A percentile compares a stretch with the other conserved stretches of the same genome.
These are phyloP conservation scores for Ophiosphaerella korrae DNA, from an alignment of 2,329 filamentous ascomycete species.

Conservation along the genomic window DNA sequence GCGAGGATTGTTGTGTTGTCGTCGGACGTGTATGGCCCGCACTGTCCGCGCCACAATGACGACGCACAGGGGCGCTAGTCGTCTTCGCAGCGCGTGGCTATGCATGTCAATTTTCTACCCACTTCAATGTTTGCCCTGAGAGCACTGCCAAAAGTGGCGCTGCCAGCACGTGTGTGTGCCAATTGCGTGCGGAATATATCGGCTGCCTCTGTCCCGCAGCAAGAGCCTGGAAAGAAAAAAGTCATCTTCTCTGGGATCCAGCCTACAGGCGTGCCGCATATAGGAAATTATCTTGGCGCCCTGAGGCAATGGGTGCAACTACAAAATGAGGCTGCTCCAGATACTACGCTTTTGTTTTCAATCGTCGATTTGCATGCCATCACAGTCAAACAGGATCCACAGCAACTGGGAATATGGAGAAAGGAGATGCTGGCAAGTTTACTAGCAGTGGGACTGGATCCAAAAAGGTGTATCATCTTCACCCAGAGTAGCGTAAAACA, in stretches of 20 bases:
- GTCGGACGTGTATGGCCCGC: constrained; percentile 2
- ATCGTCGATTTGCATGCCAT: constrained; percentile 95
- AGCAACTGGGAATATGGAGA: constrained; percentile 66
- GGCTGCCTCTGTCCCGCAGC: background rate
- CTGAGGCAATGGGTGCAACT: constrained; percentile 83
- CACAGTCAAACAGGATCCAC: constrained; percentile 70
- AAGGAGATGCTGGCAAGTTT: constrained; percentile 79
- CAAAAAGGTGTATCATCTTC: constrained; percentile 78
- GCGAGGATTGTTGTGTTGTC: constrained; percentile 16
- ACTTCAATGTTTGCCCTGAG: constrained; percentile 30
- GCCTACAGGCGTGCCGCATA: constrained; percentile 89
- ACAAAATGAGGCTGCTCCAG: constrained; percentile 65
- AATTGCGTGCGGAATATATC: constrained; percentile 16
- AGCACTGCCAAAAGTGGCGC: constrained; percentile 23
- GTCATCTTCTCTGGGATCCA: constrained; percentile 93
- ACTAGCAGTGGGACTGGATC: constrained; percentile 82
- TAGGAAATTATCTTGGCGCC: constrained; percentile 95
- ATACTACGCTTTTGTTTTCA: constrained; percentile 75
- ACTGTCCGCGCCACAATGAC: constrained; percentile 35
- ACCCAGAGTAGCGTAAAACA: constrained; percentile 77
- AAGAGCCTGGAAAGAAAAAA: constrained; percentile 10
- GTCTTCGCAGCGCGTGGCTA: constrained; percentile 17
- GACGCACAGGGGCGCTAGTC: constrained; percentile 21
- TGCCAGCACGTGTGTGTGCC: constrained; percentile 9
- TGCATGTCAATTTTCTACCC: constrained; percentile 7